phyloP scores from a whole-genome alignment of 2,329 filamentous ascomycete genomes.

The Rasamsonia emersonii region DNA sequence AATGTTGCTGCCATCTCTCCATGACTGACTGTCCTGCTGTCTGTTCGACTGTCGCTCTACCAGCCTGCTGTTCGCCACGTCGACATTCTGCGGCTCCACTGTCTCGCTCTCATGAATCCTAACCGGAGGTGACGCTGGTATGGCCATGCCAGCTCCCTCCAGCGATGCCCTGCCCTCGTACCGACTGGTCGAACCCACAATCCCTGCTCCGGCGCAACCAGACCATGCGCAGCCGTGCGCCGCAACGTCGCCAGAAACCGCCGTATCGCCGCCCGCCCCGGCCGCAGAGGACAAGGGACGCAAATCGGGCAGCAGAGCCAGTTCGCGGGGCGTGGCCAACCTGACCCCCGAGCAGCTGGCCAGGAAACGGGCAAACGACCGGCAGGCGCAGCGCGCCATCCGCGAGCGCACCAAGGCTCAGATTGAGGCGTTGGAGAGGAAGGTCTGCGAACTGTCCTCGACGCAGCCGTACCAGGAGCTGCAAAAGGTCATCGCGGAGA shows the following conservation, averaged over 20 bases:
- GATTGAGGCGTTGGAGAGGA: conserved; percentile 64
- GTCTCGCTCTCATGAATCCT: too few relatives aligned
- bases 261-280: conserved; percentile 12
- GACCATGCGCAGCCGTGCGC: conserved; percentile 24
- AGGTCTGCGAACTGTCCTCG: conserved; percentile 66
- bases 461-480: conserved; percentile 80
- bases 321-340: conserved; percentile 69
- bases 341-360: conserved; percentile 81
- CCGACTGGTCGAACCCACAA: too few relatives aligned
- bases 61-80: too few relatives aligned
- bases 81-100: too few relatives aligned
- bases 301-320: conserved; percentile 29
- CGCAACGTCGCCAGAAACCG: conserved; percentile 15
- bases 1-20: too few relatives aligned
- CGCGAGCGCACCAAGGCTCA: conserved; percentile 72
- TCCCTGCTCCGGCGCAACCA: too few relatives aligned
- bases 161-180: too few relatives aligned
- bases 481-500: conserved; percentile 64
- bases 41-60: too few relatives aligned
- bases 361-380: conserved; percentile 84
- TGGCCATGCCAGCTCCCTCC: too few relatives aligned
- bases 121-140: too few relatives aligned
- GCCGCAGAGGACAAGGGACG: conserved; percentile 32
- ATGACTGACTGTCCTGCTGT: too few relatives aligned
- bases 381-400: conserved; percentile 78